Evolutionary conservation across 1,284 basidiomycete species (phyloP).

Genomic region (Ustilago vetiveriae): DNA sequence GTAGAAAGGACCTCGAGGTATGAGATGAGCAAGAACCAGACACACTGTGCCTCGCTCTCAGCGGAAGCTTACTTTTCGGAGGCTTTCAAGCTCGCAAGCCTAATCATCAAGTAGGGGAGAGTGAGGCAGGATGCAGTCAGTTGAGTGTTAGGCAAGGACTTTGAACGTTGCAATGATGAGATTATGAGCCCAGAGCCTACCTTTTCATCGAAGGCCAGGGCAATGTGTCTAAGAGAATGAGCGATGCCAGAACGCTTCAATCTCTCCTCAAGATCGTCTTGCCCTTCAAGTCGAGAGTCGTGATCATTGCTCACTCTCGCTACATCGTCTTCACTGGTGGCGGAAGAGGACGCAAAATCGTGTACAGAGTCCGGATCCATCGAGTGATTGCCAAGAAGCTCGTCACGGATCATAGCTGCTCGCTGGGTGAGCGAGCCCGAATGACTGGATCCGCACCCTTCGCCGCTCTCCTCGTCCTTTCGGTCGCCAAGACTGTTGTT

Average conservation of each 20-base stretch:
- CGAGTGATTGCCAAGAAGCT: conserved; percentile 22
- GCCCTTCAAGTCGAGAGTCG: background rate
- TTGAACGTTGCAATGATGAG: background rate
- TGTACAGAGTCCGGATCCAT: conserved; percentile 7
- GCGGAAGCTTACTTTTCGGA: conserved; percentile 8
- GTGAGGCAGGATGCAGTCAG: too few species aligned
- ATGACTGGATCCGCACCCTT: conserved; percentile 2
- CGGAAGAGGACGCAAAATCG: conserved; percentile 7
- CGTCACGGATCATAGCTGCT: conserved; percentile 31
- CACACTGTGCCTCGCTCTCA: too few species aligned
- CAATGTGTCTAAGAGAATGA: conserved; percentile 35
- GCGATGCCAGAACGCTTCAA: conserved; percentile 16
- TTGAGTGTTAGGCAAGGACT: too few species aligned
- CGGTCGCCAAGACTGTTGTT: background rate
- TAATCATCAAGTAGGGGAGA: conserved; percentile 2
- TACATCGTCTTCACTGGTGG: background rate
- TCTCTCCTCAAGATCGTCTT: conserved; percentile 13
- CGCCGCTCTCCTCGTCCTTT: too few species aligned
- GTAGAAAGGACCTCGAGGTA: too few species aligned
- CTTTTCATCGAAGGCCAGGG: conserved; percentile 38
- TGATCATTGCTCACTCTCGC: background rate
- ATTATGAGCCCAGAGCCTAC: conserved; percentile 2
- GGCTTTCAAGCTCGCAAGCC: conserved; percentile 36
- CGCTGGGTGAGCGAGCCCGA: conserved; percentile 25
- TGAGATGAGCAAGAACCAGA: too few species aligned